Conservation (phyloP, 345 rosid genomes). For the Ceriops tagal region DNA sequence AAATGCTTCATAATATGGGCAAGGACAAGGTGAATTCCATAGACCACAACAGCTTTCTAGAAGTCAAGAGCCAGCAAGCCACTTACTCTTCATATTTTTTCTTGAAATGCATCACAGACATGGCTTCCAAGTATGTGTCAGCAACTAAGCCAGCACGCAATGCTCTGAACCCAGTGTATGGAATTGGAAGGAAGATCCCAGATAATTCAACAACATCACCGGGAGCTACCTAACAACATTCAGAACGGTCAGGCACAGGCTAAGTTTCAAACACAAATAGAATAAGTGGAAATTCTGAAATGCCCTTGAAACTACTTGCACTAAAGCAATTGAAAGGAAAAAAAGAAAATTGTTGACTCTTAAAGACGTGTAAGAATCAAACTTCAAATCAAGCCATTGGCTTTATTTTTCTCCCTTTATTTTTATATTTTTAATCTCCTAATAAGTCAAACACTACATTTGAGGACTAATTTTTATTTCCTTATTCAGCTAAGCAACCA, state of each 20-base stretch:
- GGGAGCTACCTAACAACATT: slow-evolving; percentile 65
- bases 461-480: too few species aligned
- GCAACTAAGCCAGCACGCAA: slow-evolving; percentile 98
- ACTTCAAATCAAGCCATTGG: not conserved
- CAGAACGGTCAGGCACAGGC: not conserved
- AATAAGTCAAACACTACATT: not conserved
- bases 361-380: not conserved
- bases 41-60: not conserved
- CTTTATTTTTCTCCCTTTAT: not conserved
- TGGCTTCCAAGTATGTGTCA: slow-evolving; percentile 88
- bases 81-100: slow-evolving; percentile 96
- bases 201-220: slow-evolving; percentile 97
- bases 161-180: slow-evolving; percentile 91
- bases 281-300: not conserved
- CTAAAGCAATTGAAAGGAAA: not conserved
- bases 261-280: not conserved
- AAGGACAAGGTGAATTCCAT: not conserved
- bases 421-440: not conserved
- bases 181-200: slow-evolving; percentile 96
- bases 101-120: slow-evolving; percentile 88
- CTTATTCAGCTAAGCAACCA: too few species aligned
- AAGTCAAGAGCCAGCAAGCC: slow-evolving; percentile 7
- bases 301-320: not conserved
- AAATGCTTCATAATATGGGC: not conserved
- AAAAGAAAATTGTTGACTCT: not conserved